These are phyloP conservation scores for Sesbania bispinosa DNA, from an alignment of 306 rosid species.

Conservation along the genomic window DNA sequence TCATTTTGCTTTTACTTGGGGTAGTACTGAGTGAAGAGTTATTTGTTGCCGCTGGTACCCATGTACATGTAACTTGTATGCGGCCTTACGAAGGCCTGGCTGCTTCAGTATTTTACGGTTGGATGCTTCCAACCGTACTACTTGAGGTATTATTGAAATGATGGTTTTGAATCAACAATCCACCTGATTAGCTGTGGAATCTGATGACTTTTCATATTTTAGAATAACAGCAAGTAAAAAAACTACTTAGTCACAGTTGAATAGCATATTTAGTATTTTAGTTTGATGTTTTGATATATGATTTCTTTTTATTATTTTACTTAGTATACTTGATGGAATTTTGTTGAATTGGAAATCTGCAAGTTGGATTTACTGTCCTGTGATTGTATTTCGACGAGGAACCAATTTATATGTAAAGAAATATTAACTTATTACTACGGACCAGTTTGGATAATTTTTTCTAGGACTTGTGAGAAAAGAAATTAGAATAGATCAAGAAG, in stretches of 20 bases:
- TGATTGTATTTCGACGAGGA: too few species aligned
- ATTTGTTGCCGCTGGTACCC: constrained; percentile 27
- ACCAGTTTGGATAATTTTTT: too few species aligned
- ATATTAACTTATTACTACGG: too few species aligned
- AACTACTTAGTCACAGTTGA: neutral
- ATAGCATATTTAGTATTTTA: neutral
- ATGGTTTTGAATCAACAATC: constrained; percentile 19
- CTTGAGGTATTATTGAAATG: constrained; percentile 17
- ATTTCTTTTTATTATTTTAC: neutral
- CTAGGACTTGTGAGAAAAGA: too few species aligned
- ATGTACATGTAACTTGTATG: constrained; percentile 36
- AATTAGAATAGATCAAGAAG: too few species aligned
- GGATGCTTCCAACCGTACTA: constrained; percentile 25
- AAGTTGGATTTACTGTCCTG: too few species aligned
- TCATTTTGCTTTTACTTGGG: constrained; percentile 16
- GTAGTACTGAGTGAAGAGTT: constrained; percentile 33
- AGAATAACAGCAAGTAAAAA: neutral
- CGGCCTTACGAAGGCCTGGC: constrained; percentile 36
- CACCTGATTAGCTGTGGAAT: neutral
- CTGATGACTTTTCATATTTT: neutral
- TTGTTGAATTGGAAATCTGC: neutral
- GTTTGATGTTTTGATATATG: neutral
- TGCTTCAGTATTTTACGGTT: constrained; percentile 26
- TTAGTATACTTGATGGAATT: neutral
- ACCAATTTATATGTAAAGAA: too few species aligned